Base-by-base conservation (phyloP, 306 rosid genomes). In the Gastrolobium bilobum region DNA sequence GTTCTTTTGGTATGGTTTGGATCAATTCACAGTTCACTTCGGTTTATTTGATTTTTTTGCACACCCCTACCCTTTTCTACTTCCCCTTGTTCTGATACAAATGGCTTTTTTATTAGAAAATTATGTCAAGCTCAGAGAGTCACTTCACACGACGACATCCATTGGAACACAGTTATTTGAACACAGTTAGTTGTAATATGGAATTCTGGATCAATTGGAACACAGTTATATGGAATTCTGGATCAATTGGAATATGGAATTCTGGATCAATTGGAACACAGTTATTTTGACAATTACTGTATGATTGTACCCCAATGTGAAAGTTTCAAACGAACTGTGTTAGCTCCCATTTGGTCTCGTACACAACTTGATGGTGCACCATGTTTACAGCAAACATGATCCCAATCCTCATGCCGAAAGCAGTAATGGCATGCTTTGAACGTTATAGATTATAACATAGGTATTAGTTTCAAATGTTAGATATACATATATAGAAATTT, bases 381-480 rank as follows among this genome's bases (percentile, higher is more conserved):
- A 33, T 48, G 74, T 35, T 48, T 48, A n/a, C 44, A 0, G 31
- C 74, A 68, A 13, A 68, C 33, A 31, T 48, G 52, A 20, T 39
- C 30, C 43, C 48, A 15, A 57, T 10, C 57, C 3, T 46, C 42
- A 40, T 68, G 47, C 56, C 11, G 4, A 14, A 53, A 4, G 34
- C 44, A 30, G 31, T 42, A 35, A 67, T 56, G 60, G 6, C 59
- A 10, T 67, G 48, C 50, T 56, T 31, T 78, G 68, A 33, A 67
- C 15, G 37, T 78, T 33, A 67, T 53, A 51, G 13, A 29, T 47
- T 46, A 26, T 38, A 30, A 13, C 44, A 13, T 51, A 30, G 73
- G 13, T 51, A 38, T 29, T 20, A 14, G 62, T n/a, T 76, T 68
- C 75, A 64, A 72, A 65, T 76, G 26, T 65, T 14, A 37, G 10